Percentiles rank a stretch among this genome's conserved stretches.
These are phyloP conservation scores for Coriaria nepalensis DNA, from an alignment of 306 rosid species.

Conservation along the genomic window DNA sequence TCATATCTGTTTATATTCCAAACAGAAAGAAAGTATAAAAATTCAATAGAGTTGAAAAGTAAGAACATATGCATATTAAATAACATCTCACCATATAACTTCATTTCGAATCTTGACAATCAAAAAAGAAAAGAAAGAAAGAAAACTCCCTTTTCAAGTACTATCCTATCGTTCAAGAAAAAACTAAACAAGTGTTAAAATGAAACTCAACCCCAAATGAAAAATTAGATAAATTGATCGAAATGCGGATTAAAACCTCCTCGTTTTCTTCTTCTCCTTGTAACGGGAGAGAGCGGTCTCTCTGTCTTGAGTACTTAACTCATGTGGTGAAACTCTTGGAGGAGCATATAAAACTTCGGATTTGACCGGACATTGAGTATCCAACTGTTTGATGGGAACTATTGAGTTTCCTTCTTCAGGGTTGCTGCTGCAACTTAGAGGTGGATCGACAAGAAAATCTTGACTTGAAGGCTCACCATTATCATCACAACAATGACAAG, in stretches of 20 bases:
- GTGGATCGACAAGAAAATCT: constrained; percentile 22
- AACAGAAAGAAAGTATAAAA: no score
- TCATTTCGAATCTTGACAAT: no score
- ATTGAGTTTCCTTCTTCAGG: constrained; percentile 20
- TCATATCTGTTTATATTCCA: constrained; percentile 42
- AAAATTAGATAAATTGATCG: no score
- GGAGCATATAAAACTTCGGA: constrained; percentile 22
- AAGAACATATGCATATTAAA: no score
- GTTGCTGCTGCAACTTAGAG: constrained; percentile 9
- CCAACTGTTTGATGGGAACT: constrained; percentile 23
- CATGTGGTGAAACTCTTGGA: constrained; percentile 34
- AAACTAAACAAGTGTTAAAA: no score
- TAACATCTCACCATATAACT: no score
- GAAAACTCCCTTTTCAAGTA: no score
- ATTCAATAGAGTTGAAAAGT: no score
- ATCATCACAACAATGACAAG: constrained; percentile 30
- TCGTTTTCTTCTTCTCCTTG: constrained; percentile 81
- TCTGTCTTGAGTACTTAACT: constrained; percentile 49
- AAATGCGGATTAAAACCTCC: constrained; percentile 43
- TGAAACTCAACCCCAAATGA: no score
- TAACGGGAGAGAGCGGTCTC: constrained; percentile 73
- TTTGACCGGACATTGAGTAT: constrained; percentile 11
- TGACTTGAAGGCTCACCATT: constrained; percentile 24
- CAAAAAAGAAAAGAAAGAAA: no score
- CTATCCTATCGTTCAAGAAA: no score